A percentile compares a stretch with the other conserved stretches of the same genome.
Conservation (phyloP, 441 rosid genomes). For the Syzygium malaccense region DNA sequence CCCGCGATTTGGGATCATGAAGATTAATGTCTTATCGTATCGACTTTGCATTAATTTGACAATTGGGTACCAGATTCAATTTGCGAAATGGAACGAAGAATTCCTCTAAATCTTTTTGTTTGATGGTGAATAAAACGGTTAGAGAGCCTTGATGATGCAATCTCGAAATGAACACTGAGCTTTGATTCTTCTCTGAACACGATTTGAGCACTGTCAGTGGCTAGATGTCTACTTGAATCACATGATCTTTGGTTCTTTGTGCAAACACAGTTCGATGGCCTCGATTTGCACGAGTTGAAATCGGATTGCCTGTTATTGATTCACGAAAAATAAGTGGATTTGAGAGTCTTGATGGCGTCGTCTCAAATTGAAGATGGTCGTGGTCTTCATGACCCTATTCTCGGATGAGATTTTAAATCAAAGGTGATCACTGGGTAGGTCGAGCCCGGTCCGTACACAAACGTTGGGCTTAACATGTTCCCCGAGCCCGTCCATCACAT, state of each 20-base stretch:
- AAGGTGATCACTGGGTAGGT: rapidly evolving
- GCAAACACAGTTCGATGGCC: rapidly evolving
- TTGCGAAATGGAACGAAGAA: neutral
- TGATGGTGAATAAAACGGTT: neutral
- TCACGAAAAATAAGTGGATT: neutral
- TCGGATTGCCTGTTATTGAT: neutral
- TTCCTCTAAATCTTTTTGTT: neutral
- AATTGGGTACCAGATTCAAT: too few species aligned
- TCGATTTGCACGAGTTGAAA: neutral
- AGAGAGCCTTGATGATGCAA: neutral
- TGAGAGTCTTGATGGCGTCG: neutral
- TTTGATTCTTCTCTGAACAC: rapidly evolving
- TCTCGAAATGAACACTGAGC: rapidly evolving
- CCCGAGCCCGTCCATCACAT: rapidly evolving
- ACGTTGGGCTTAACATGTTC: neutral
- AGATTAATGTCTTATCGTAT: neutral
- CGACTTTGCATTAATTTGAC: neutral
- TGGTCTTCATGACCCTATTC: too few species aligned
- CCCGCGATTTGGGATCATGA: neutral
- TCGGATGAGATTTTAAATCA: neutral
- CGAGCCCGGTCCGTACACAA: rapidly evolving
- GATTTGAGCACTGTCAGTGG: neutral
- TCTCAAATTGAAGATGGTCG: neutral
- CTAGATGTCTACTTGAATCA: neutral
- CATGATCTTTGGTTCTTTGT: neutral